Conservation (phyloP, 371 early-diverging fungal genomes). For the Mucor irregularis region DNA sequence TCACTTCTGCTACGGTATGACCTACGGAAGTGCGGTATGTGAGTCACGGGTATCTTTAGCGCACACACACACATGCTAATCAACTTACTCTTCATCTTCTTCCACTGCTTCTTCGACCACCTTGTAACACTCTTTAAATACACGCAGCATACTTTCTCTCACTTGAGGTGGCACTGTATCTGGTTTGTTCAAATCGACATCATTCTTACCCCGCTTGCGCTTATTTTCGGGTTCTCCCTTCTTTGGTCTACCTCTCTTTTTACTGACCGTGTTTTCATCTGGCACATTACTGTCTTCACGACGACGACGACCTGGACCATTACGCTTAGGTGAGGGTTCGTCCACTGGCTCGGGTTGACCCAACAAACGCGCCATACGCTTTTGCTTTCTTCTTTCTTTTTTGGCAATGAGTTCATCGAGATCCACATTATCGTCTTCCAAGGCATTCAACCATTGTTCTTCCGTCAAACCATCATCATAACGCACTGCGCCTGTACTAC, state of each 20-base stretch:
- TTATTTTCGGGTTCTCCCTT: constrained; percentile 26
- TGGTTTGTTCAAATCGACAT: constrained; percentile 21
- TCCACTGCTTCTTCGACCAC: constrained; percentile 57
- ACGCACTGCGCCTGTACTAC: constrained; percentile 64
- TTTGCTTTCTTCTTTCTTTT: constrained; percentile 28
- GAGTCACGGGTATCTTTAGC: not conserved
- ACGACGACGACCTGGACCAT: constrained; percentile 18
- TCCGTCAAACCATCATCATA: constrained; percentile 95
- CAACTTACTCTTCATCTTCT: constrained; percentile 48
- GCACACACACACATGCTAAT: too few relatives aligned
- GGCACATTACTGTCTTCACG: constrained; percentile 11
- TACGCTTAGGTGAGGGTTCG: not conserved
- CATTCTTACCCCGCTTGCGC: constrained; percentile 24
- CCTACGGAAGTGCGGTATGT: not conserved
- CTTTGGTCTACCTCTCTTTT: constrained; percentile 51
- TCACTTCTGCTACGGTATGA: constrained; percentile 55
- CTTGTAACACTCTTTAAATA: constrained; percentile 52
- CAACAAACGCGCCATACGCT: constrained; percentile 10
- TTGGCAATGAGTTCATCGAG: constrained; percentile 58
- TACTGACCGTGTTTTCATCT: constrained; percentile 18
- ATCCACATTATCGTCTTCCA: constrained; percentile 66
- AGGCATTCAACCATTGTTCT: constrained; percentile 83
- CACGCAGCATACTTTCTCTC: constrained; percentile 49
- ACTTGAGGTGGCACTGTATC: constrained; percentile 38
- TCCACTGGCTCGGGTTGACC: constrained; percentile 11